These are phyloP conservation scores for Heimioporus sp. DNA, from an alignment of 768 basidiomycete species.

Conservation along the genomic window DNA sequence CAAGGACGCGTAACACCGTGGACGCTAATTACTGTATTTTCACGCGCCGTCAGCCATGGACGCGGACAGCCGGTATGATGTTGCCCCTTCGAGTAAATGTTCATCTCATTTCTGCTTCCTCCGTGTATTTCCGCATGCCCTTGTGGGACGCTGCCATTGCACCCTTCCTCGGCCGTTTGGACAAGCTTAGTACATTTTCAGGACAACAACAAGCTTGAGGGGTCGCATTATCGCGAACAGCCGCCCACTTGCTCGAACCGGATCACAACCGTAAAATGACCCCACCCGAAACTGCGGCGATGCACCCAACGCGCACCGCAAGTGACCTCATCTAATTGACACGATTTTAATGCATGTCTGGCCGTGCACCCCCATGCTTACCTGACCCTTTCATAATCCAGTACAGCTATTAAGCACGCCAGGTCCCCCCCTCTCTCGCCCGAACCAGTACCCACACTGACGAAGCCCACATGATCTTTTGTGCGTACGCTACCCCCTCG, in stretches of 20 bases:
- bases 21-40: background rate
- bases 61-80: constrained; percentile 3
- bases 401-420: constrained; percentile 14
- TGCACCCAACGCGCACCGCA: constrained; percentile 14
- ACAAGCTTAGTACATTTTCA: background rate
- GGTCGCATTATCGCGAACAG: background rate
- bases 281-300: constrained; percentile 20
- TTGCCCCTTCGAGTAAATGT: constrained; percentile 7
- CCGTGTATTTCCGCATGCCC: constrained; percentile 3
- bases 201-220: background rate
- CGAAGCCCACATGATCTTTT: constrained; percentile 25
- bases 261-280: constrained; percentile 3
- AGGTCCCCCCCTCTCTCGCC: background rate
- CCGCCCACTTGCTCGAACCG: constrained; percentile 8
- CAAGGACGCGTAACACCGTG: background rate
- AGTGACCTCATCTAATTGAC: constrained; percentile 30
- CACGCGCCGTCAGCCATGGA: background rate
- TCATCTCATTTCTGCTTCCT: background rate
- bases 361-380: constrained; percentile 16
- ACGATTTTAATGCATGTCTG: constrained; percentile 33
- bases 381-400: constrained; percentile 27
- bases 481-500: constrained; percentile 18
- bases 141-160: background rate
- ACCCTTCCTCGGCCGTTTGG: constrained; percentile 2
- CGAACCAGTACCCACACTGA: constrained; percentile 9